Percentiles rank a stretch among this genome's conserved stretches.
phyloP scores from a whole-genome alignment of 2,329 filamentous ascomycete species.

The Cytospora piceae region DNA sequence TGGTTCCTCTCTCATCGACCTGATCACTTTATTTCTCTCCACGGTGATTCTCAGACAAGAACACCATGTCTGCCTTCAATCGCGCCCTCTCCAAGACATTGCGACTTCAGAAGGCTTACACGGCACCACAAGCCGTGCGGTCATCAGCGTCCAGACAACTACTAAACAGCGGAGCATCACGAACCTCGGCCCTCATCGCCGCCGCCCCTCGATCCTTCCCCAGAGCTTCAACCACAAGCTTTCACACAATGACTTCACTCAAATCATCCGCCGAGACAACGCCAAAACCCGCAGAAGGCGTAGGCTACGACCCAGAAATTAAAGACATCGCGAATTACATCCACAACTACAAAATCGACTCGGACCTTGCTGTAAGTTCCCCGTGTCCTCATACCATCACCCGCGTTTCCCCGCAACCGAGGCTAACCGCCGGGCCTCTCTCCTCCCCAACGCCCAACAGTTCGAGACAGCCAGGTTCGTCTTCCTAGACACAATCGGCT shows the following conservation, averaged over 20 bases:
- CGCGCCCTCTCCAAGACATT: conserved; percentile 59
- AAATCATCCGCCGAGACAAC: conserved; percentile 52
- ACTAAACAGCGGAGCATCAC: conserved; percentile 31
- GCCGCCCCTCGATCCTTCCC: conserved; percentile 36
- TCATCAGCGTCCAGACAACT: conserved; percentile 33
- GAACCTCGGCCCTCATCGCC: conserved; percentile 34
- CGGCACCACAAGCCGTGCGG: conserved; percentile 43
- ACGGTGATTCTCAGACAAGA: conserved; percentile 3
- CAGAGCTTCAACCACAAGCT: conserved; percentile 43
- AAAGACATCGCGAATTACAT: conserved; percentile 94
- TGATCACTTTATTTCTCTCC: neutral
- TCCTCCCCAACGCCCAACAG: conserved; percentile 46
- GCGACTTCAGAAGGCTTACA: conserved; percentile 48
- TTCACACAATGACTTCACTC: conserved; percentile 54
- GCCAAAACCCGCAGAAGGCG: conserved; percentile 51
- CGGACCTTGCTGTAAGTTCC: conserved; percentile 82
- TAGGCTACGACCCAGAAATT: conserved; percentile 88
- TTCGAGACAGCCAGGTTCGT: conserved; percentile 97
- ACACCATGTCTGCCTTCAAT: conserved; percentile 42
- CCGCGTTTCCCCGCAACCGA: conserved; percentile 27
- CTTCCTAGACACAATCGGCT: conserved; percentile 95
- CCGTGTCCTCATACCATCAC: neutral
- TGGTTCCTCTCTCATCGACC: neutral
- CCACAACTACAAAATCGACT: conserved; percentile 87
- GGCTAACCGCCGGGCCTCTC: conserved; percentile 31